phyloP scores from a whole-genome alignment of 257 asterid genomes.

The Jaltomata sinuosa region DNA sequence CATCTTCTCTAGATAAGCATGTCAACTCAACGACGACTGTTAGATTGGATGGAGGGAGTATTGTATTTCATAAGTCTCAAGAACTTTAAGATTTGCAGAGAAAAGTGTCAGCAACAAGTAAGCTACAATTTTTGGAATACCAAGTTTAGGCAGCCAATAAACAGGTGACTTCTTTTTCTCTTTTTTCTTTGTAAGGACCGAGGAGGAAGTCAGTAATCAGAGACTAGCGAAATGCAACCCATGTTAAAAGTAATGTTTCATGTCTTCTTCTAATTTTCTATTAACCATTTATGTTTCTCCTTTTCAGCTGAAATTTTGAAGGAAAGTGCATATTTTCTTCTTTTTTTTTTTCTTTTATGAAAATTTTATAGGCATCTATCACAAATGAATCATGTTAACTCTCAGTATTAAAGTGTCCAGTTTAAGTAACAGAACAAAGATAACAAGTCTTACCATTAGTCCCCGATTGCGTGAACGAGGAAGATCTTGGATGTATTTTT shows the following conservation, averaged over 20 bases:
- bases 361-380: neutral
- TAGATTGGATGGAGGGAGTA: neutral
- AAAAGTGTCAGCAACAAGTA: neutral
- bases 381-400: neutral
- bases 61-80: neutral
- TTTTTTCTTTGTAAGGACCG: neutral
- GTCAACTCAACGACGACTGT: neutral
- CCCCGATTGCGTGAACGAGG: slow-evolving; percentile 19
- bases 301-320: neutral
- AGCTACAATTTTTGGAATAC: neutral
- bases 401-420: neutral
- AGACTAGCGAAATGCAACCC: neutral
- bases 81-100: neutral
- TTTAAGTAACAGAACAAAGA: neutral
- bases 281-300: neutral
- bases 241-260: neutral
- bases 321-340: neutral
- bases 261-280: neutral
- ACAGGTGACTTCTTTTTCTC: neutral
- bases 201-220: neutral
- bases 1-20: neutral
- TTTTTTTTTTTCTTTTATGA: neutral
- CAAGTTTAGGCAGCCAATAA: neutral
- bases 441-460: slow-evolving; percentile 17
- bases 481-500: slow-evolving; percentile 18